These are phyloP conservation scores for Danielozyma ontarioensis DNA, from an alignment of 805 yeast species.

Conservation along the genomic window DNA sequence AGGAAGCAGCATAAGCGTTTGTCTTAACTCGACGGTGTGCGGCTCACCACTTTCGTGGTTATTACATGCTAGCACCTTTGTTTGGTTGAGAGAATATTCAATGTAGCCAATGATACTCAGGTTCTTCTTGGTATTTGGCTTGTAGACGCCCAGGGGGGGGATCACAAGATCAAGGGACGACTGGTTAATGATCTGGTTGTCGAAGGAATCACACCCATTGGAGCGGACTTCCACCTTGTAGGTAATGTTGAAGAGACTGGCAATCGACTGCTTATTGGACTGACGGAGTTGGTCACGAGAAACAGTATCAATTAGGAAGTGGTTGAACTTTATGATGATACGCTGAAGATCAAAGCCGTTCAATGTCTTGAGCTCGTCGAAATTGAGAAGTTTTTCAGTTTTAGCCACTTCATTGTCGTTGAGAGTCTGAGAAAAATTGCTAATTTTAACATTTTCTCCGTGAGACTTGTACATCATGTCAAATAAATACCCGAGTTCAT, in stretches of 20 bases:
- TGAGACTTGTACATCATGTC: constrained; percentile 86
- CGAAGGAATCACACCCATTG: constrained; percentile 33
- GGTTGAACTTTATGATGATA: constrained; percentile 50
- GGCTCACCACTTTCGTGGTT: constrained; percentile 34
- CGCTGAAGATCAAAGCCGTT: constrained; percentile 41
- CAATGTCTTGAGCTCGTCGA: constrained; percentile 40
- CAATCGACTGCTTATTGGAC: constrained; percentile 16
- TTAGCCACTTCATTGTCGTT: constrained; percentile 41
- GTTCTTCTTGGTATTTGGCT: constrained; percentile 20
- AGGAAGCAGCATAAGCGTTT: constrained; percentile 52
- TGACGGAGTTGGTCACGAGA: constrained; percentile 44
- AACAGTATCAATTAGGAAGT: constrained; percentile 51
- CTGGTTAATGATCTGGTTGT: constrained; percentile 27
- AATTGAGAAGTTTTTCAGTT: constrained; percentile 47
- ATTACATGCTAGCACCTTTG: constrained; percentile 42
- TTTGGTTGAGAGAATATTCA: constrained; percentile 55
- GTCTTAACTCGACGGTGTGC: constrained; percentile 45
- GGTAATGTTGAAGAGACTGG: constrained; percentile 36
- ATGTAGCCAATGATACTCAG: constrained; percentile 46
- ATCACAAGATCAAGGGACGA: constrained; percentile 41
- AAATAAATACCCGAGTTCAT: constrained; percentile 82
- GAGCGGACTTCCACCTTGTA: constrained; percentile 39
- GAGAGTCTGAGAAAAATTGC: constrained; percentile 58
- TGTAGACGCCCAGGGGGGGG: constrained; percentile 22
- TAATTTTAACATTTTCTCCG: constrained; percentile 67